Evolutionary conservation across 805 yeast genomes (phyloP).

Genomic region (Sungouiella blattae): DNA sequence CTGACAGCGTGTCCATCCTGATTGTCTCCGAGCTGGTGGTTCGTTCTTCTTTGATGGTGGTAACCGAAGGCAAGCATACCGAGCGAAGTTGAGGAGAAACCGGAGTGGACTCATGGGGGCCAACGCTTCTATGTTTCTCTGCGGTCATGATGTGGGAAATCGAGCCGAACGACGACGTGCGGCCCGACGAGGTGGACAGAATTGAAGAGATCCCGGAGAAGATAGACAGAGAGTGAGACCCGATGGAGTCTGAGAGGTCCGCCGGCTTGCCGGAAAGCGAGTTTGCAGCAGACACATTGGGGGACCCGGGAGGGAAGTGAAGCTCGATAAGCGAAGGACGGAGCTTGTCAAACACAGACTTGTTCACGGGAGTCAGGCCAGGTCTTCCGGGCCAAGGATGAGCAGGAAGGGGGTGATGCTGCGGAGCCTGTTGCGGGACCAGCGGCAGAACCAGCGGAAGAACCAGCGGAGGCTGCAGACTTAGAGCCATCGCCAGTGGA

Average conservation of each 20-base stretch:
- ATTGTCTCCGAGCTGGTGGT: too few species aligned
- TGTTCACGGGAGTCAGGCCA: slow-evolving; percentile 17
- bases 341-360: slow-evolving; percentile 24
- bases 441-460: too few species aligned
- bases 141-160: slow-evolving; percentile 16
- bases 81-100: not conserved
- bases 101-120: slow-evolving; percentile 3
- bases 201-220: slow-evolving; percentile 36
- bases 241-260: slow-evolving; percentile 19
- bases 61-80: too few species aligned
- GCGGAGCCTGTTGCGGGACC: too few species aligned
- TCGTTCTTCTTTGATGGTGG: too few species aligned
- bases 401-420: too few species aligned
- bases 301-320: slow-evolving; percentile 16
- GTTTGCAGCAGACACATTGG: slow-evolving; percentile 1
- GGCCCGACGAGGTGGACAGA: slow-evolving; percentile 26
- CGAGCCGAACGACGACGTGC: slow-evolving; percentile 29
- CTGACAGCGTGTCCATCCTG: too few species aligned
- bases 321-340: slow-evolving; percentile 37
- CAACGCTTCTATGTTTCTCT: not conserved
- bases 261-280: not conserved
- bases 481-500: too few species aligned
- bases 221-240: slow-evolving; percentile 29
- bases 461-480: too few species aligned
- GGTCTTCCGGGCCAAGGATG: slow-evolving; percentile 7